A percentile compares a stretch with the other conserved stretches of the same genome.
Conservation (phyloP, 2,329 filamentous ascomycete species). For the Phyllosticta citriasiana region DNA sequence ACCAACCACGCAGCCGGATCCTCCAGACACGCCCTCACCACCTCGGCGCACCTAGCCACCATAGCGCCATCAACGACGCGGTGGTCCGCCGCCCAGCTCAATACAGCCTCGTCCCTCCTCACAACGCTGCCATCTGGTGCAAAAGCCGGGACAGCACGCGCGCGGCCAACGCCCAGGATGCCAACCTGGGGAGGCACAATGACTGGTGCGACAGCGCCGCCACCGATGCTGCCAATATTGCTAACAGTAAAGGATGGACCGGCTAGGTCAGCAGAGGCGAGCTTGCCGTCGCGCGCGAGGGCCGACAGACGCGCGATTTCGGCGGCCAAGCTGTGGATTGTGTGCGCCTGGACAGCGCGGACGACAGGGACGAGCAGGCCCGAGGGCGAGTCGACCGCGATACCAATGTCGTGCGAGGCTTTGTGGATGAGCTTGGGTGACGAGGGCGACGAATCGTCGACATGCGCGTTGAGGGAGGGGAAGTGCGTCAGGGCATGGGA, state of each 20-base stretch:
- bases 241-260: slow-evolving; percentile 92
- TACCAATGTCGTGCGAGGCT: slow-evolving; percentile 82
- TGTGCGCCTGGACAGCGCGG: slow-evolving; percentile 67
- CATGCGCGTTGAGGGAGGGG: slow-evolving; percentile 76
- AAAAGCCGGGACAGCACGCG: slow-evolving; percentile 75
- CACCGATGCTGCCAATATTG: slow-evolving; percentile 92
- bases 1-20: slow-evolving; percentile 80
- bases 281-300: slow-evolving; percentile 63
- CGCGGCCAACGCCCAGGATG: slow-evolving; percentile 79
- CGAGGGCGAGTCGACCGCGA: slow-evolving; percentile 86
- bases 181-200: slow-evolving; percentile 86
- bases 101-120: slow-evolving; percentile 71
- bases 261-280: slow-evolving; percentile 63
- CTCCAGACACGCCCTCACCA: slow-evolving; percentile 69
- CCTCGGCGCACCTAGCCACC: slow-evolving; percentile 80
- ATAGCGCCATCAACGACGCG: slow-evolving; percentile 90
- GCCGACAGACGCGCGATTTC: slow-evolving; percentile 66
- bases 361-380: slow-evolving; percentile 89
- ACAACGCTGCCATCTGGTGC: slow-evolving; percentile 47
- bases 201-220: slow-evolving; percentile 82
- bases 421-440: slow-evolving; percentile 72
- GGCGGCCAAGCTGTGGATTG: slow-evolving; percentile 65
- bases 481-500: slow-evolving; percentile 74
- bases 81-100: slow-evolving; percentile 96
- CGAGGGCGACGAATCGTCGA: slow-evolving; percentile 49